Conservation (phyloP, 2,329 filamentous ascomycete species). For the Cladophialophora bantiana region DNA sequence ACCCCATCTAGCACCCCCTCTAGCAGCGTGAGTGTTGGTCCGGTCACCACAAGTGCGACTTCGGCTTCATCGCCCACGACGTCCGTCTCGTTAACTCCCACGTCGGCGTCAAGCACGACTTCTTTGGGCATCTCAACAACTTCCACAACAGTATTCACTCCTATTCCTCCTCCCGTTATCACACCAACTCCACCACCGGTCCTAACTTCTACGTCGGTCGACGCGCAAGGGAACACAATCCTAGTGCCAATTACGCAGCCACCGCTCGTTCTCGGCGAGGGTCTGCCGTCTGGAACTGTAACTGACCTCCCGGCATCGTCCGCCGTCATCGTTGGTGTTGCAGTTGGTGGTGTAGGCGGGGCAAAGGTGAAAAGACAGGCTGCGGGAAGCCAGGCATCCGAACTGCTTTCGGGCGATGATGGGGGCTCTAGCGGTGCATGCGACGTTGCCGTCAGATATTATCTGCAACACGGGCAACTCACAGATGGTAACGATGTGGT, state of each 20-base stretch:
- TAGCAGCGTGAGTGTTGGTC: slow-evolving; percentile 16
- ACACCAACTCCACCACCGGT: slow-evolving; percentile 25
- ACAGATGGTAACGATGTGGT: slow-evolving; percentile 27
- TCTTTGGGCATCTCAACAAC: slow-evolving; percentile 16
- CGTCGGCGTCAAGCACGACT: slow-evolving; percentile 9
- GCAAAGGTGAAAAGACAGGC: slow-evolving; percentile 31
- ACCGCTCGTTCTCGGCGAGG: slow-evolving; percentile 31
- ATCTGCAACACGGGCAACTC: slow-evolving; percentile 28
- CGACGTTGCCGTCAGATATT: slow-evolving; percentile 31
- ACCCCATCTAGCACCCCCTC: slow-evolving; percentile 11
- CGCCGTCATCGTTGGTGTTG: slow-evolving; percentile 31
- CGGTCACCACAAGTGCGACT: slow-evolving; percentile 12
- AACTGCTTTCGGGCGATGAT: slow-evolving; percentile 22
- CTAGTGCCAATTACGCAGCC: slow-evolving; percentile 27
- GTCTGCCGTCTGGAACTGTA: slow-evolving; percentile 32
- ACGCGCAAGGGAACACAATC: slow-evolving; percentile 29
- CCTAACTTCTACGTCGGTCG: slow-evolving; percentile 22
- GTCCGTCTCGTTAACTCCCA: slow-evolving; percentile 5
- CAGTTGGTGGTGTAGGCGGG: slow-evolving; percentile 14
- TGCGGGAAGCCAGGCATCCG: slow-evolving; percentile 8
- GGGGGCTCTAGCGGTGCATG: slow-evolving; percentile 31
- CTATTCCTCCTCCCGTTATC: slow-evolving; percentile 24
- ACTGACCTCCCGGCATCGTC: slow-evolving; percentile 27
- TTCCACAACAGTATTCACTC: slow-evolving; percentile 21
- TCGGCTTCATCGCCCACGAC: background rate